A percentile compares a stretch with the other conserved stretches of the same genome.
These are phyloP conservation scores for Closterium sp. DNA, from an alignment of 139 green algal genomes.

Conservation along the genomic window DNA sequence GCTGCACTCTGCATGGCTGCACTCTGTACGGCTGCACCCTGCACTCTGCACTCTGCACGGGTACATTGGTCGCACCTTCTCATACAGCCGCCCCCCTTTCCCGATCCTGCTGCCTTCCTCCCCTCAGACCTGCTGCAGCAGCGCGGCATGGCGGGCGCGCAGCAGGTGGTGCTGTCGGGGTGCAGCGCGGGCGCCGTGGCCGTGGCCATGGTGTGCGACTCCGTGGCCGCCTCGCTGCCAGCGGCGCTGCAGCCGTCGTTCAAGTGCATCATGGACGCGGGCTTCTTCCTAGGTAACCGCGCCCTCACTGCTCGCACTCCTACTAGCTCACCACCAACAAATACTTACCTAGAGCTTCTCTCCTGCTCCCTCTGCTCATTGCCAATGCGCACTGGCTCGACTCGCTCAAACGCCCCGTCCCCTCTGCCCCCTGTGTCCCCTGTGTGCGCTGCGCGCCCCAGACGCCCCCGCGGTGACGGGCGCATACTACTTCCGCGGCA, in stretches of 20 bases:
- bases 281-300: not conserved
- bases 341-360: too few relatives aligned
- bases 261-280: slow-evolving; percentile 6
- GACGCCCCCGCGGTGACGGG: not conserved
- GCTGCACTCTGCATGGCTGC: too few relatives aligned
- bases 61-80: too few relatives aligned
- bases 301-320: too few relatives aligned
- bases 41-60: too few relatives aligned
- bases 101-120: not conserved
- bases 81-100: not conserved
- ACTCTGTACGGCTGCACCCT: not conserved
- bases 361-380: too few relatives aligned
- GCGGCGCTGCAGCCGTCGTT: not conserved
- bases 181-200: not conserved
- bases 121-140: not conserved
- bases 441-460: not conserved
- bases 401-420: not conserved
- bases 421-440: not conserved
- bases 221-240: not conserved
- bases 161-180: not conserved
- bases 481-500: not conserved
- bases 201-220: not conserved
- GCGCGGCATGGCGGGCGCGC: not conserved
- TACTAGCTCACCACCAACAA: not conserved
- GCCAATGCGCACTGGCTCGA: not conserved